Conservation (phyloP, 768 basidiomycete genomes). For the Amanita phalloides region DNA sequence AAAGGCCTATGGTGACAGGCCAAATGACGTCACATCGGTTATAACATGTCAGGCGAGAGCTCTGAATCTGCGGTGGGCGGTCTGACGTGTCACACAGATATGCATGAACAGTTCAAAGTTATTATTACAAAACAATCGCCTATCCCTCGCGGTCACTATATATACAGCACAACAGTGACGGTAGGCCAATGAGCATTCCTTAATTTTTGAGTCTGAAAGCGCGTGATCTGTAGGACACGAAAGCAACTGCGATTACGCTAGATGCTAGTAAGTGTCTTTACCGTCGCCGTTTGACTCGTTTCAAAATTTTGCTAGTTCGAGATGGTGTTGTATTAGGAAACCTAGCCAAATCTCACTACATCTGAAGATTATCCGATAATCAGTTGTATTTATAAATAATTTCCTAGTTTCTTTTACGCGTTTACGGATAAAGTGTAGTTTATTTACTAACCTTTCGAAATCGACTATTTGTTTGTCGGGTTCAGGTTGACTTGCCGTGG, state of each 20-base stretch:
- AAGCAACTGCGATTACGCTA: slow-evolving; percentile 50
- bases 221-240: slow-evolving; percentile 39
- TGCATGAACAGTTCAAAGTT: slow-evolving; percentile 60
- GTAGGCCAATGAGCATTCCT: slow-evolving; percentile 24
- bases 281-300: not conserved
- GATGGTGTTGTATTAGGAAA: slow-evolving; percentile 53
- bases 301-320: slow-evolving; percentile 28
- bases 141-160: slow-evolving; percentile 43
- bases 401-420: too few species aligned
- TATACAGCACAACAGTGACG: slow-evolving; percentile 61
- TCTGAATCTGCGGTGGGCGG: not conserved
- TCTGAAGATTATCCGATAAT: slow-evolving; percentile 18
- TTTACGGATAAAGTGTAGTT: too few species aligned
- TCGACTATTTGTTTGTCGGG: too few species aligned
- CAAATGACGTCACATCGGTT: slow-evolving; percentile 56
- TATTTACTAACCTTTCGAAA: too few species aligned
- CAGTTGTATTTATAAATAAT: too few species aligned
- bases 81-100: slow-evolving; percentile 26
- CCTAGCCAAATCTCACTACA: slow-evolving; percentile 40
- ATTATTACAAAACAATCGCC: slow-evolving; percentile 50
- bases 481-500: too few species aligned
- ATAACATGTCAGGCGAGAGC: slow-evolving; percentile 40
- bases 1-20: slow-evolving; percentile 55
- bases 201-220: not conserved
- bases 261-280: slow-evolving; percentile 31